Evolutionary conservation across 768 basidiomycete genomes (phyloP), one percentile per base, ranked within the genome.

Genomic region (Lactifluus rugatus): DNA sequence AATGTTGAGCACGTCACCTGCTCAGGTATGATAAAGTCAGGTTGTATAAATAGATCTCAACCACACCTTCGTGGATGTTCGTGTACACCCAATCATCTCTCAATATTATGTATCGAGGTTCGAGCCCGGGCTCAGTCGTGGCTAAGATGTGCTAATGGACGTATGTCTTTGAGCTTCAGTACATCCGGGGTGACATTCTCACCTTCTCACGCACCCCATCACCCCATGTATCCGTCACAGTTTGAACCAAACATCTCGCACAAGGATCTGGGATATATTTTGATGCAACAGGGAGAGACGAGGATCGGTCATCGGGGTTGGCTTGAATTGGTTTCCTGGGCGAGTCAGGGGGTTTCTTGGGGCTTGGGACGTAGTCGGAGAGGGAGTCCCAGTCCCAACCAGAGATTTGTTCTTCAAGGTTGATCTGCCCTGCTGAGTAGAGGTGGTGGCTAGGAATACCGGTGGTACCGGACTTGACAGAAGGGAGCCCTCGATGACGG

Each of bases 1-100:
- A 51, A 92, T 74, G 69, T 95, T 95, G 62, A 94, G 72, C 37
- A 76, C 78, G 68, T 98, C 94, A 61, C 86, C 92, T 89, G 66
- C 2, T 34, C 25, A 11, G n/a, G 26, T 50, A 21, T 48, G 25
- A 41, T 44, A 50, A 3, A 21, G 45, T 17, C 34, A 16, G 32
- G 14, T 36, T 28, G 19, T 47, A 34, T 54, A 28, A 32, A 31
- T 31, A 42, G 42, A 5, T 13, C 17, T 23, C n/a, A 31, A 8
- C 37, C 48, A 8, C 64, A 89, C 89, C 87, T 60, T 73, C 63
- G 8, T 77, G 76, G 50, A 89, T 72, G 48, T 83, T 80, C 8
- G 84, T 79, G 21, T 78, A 71, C 6, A 77, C 73, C 92, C 93
- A 96, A 62, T 93, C 89, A 57, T 93, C 88, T 32, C 73, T 76